Evolutionary conservation across 768 basidiomycete species (phyloP), one percentile per base, ranked within the genome.

Genomic region (Pilatotrama ljubarskyi): DNA sequence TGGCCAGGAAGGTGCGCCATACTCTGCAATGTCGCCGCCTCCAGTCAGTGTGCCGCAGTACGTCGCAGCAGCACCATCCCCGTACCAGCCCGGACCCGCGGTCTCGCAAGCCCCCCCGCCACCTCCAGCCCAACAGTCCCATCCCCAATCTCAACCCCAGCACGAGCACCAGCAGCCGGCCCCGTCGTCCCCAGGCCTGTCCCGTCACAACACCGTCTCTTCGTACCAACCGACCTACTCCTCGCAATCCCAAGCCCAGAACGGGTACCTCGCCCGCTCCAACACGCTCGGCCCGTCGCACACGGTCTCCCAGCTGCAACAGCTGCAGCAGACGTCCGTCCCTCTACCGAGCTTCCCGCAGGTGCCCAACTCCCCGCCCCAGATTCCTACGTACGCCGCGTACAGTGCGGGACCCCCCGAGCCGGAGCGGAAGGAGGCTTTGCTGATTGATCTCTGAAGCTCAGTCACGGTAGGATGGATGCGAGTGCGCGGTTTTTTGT

Each of bases 371-470:
- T 74, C 75, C 13, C 70, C 77, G 8, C 87, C 89, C 1, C 83
- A 85, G 68, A 52, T 76, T 5, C 51, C 38, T 24, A 51, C 29
- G 15, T 84, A 80, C 69, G 72, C 81, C 25, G 63, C 78, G 69
- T 84, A 86, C 65, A 75, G 72, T 9, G 70, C 82, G 5, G 75
- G 84, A 17, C 75, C 75, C 46, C 78, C 83, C 4, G 82, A 83
- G 48, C 79, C 81, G 59, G 86, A 88, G 61, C 82, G 88, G 68
- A 82, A 87, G 74, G 88, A 90, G 58, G 80, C 78, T 48, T 63
- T 78, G 64, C 65, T 81, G 72, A 81, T 82, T 60, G 80, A 81
- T 36, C 51, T 81, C 49, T 77, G 65, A 62, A 42, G 25, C 26
- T n/a, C 1, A 15, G 22, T 18, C n/a, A 2, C n/a, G 41, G 25